Conservation (phyloP, 371 early-diverging fungal genomes). For the Mucor lusitanicus region DNA sequence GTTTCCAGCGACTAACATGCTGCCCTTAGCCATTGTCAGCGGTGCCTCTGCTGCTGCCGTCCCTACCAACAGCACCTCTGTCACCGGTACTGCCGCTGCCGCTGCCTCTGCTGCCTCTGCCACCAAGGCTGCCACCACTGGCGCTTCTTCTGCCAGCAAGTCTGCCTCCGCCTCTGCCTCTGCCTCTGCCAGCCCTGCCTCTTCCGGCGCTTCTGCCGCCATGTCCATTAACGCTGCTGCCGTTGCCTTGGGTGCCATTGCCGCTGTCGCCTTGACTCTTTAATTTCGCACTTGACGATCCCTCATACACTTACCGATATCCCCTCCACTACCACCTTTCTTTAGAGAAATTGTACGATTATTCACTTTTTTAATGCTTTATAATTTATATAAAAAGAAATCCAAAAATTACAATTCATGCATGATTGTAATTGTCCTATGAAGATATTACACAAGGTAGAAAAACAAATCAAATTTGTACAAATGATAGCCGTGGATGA, state of each 20-base stretch:
- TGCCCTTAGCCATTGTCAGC: slow-evolving; percentile 13
- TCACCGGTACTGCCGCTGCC: slow-evolving; percentile 17
- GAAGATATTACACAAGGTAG: neutral
- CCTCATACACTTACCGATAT: neutral
- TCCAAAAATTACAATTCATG: neutral
- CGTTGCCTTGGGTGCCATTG: slow-evolving; percentile 38
- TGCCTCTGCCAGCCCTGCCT: slow-evolving; percentile 18
- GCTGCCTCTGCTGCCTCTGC: slow-evolving; percentile 20
- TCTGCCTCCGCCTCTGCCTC: slow-evolving; percentile 17
- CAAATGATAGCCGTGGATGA: neutral
- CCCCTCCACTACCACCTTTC: neutral
- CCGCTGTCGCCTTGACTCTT: slow-evolving; percentile 39
- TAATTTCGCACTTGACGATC: slow-evolving; percentile 7
- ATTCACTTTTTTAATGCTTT: slow-evolving; percentile 3
- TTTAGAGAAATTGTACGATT: slow-evolving; percentile 14
- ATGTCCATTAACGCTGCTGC: slow-evolving; percentile 27
- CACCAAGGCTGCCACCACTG: slow-evolving; percentile 12
- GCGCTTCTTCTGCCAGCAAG: slow-evolving; percentile 15
- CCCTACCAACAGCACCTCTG: neutral
- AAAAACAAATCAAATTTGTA: neutral
- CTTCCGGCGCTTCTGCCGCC: slow-evolving; percentile 18
- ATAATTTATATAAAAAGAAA: neutral
- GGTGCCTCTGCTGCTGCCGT: slow-evolving; percentile 16
- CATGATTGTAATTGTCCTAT: neutral
- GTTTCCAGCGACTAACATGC: neutral